Evolutionary conservation across 768 basidiomycete genomes (phyloP).

Genomic region (Podaxis sp.): DNA sequence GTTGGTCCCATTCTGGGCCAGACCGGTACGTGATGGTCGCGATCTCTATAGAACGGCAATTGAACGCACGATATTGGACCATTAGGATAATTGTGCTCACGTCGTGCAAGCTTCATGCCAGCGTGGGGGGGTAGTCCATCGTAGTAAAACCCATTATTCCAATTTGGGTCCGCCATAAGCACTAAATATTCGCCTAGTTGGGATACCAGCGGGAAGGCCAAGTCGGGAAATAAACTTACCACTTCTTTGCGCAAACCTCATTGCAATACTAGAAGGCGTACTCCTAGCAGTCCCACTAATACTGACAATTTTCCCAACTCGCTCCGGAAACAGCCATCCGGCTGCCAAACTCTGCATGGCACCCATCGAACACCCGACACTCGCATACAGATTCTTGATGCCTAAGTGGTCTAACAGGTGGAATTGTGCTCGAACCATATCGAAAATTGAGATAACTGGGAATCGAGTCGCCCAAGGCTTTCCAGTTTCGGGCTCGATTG

Average conservation of each 20-base stretch:
- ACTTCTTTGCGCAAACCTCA: conserved; percentile 95
- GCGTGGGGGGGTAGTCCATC: conserved; percentile 92
- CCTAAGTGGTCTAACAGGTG: conserved; percentile 78
- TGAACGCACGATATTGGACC: not conserved
- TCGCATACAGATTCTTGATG: conserved; percentile 84
- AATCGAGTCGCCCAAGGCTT: conserved; percentile 85
- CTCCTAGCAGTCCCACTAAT: conserved; percentile 95
- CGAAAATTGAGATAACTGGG: conserved; percentile 89
- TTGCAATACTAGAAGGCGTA: conserved; percentile 87
- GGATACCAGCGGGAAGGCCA: not conserved
- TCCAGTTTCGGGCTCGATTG: conserved; percentile 63
- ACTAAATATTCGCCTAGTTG: conserved; percentile 42
- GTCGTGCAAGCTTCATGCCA: conserved; percentile 97
- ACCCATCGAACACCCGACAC: conserved; percentile 95
- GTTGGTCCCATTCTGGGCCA: conserved; percentile 97
- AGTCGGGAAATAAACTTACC: conserved; percentile 45
- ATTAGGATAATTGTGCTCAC: conserved; percentile 34
- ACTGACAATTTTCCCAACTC: conserved; percentile 86
- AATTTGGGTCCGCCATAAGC: conserved; percentile 98
- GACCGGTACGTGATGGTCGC: conserved; percentile 99
- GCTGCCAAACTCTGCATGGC: conserved; percentile 97
- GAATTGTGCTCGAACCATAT: conserved; percentile 97
- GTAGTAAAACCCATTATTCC: conserved; percentile 99
- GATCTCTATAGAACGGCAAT: conserved; percentile 60
- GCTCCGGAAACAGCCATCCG: conserved; percentile 86